phyloP scores from a whole-genome alignment of 192 early-diverging fungal species.

The Coemansia sp. region DNA sequence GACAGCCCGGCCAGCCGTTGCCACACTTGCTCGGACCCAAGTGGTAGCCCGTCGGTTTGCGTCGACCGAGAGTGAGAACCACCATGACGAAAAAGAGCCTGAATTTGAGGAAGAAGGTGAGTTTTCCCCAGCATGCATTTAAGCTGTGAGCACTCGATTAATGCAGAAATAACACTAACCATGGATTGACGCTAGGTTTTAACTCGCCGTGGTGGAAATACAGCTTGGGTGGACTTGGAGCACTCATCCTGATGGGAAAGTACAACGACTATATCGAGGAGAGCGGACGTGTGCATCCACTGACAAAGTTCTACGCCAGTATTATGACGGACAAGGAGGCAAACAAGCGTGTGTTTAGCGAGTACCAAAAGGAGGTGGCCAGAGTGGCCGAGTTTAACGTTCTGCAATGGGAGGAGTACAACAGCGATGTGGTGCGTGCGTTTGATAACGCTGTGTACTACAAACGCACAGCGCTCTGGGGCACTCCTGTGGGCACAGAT shows the following conservation, averaged over 20 bases:
- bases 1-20: conserved; percentile 14
- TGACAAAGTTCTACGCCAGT: conserved; percentile 46
- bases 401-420: conserved; percentile 42
- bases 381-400: conserved; percentile 46
- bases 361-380: conserved; percentile 47
- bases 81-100: conserved; percentile 4
- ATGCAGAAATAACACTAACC: not conserved
- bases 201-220: conserved; percentile 51
- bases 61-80: conserved; percentile 22
- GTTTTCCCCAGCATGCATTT: not conserved
- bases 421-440: conserved; percentile 11
- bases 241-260: conserved; percentile 29
- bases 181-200: conserved; percentile 18
- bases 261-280: conserved; percentile 53
- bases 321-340: conserved; percentile 39
- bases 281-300: conserved; percentile 45
- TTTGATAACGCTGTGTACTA: conserved; percentile 26
- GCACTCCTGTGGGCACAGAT: conserved; percentile 32
- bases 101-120: conserved; percentile 47
- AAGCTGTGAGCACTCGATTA: too few species aligned
- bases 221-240: conserved; percentile 29
- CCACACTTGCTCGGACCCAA: conserved; percentile 22
- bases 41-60: conserved; percentile 33
- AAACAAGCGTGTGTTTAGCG: conserved; percentile 34
- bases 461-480: conserved; percentile 46